phyloP scores from a whole-genome alignment of 176 grass and related monocot genomes.

The Canna indica region DNA sequence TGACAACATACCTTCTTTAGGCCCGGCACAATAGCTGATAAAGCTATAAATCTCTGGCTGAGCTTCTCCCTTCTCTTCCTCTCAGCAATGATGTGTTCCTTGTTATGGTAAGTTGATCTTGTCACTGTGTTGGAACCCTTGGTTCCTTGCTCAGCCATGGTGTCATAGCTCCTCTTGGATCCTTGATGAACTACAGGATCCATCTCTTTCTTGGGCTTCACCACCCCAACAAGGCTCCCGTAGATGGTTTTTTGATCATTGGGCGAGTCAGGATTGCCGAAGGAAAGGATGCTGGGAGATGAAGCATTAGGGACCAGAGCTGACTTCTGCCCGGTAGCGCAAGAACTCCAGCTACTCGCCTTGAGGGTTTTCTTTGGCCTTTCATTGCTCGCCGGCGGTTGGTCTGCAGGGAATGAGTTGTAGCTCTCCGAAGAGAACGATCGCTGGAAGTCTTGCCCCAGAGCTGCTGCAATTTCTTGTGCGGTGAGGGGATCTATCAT shows the following conservation, averaged over 20 bases:
- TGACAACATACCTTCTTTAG: constrained; percentile 13
- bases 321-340: constrained; percentile 83
- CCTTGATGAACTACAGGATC: constrained; percentile 21
- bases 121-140: neutral
- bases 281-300: constrained; percentile 84
- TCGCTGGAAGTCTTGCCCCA: constrained; percentile 45
- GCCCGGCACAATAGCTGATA: constrained; percentile 12
- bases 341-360: constrained; percentile 76
- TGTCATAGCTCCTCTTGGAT: constrained; percentile 52
- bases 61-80: constrained; percentile 26
- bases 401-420: constrained; percentile 11
- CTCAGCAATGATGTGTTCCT: constrained; percentile 19
- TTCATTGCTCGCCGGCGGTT: constrained; percentile 4
- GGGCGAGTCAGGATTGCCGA: constrained; percentile 28
- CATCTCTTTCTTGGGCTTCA: constrained; percentile 55
- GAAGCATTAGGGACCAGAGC: constrained; percentile 25
- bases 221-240: constrained; percentile 2
- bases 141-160: constrained; percentile 29
- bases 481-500: constrained; percentile 63
- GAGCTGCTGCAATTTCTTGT: constrained; percentile 61
- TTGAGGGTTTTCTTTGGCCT: constrained; percentile 45
- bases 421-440: constrained; percentile 29
- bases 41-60: constrained; percentile 21
- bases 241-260: constrained; percentile 3
- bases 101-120: constrained; percentile 7